Conservation (phyloP, 129 eudicot species). For the Cynara cardunculus region DNA sequence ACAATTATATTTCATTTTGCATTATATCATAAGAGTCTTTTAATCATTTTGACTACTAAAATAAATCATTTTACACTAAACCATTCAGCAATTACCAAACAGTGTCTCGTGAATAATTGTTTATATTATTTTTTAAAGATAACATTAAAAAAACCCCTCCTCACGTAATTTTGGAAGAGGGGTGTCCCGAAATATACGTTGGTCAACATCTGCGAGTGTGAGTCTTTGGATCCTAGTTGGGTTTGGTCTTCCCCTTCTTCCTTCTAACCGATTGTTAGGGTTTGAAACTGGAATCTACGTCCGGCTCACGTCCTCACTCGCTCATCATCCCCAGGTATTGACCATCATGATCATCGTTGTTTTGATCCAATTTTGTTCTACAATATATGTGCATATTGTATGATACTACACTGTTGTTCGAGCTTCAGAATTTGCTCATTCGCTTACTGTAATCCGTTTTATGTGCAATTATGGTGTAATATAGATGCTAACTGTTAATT, state of each 20-base stretch:
- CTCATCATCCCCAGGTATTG: slow-evolving; percentile 12
- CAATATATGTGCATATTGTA: not conserved
- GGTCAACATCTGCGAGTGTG: not conserved
- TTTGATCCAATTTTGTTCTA: not conserved
- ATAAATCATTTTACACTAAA: no score
- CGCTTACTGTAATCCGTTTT: not conserved
- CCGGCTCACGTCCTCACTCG: not conserved
- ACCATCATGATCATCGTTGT: not conserved
- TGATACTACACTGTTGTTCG: not conserved
- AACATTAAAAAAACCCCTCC: not conserved
- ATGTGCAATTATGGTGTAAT: not conserved
- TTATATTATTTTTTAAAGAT: no score
- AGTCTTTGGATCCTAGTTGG: slow-evolving; percentile 2
- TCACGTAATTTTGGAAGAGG: not conserved
- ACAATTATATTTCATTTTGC: no score
- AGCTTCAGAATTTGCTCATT: not conserved
- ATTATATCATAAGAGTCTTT: no score
- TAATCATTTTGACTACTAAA: no score
- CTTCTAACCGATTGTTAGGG: slow-evolving; percentile 19
- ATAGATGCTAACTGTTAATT: slow-evolving; percentile 1
- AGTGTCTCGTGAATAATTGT: no score
- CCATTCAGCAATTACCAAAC: no score
- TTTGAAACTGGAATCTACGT: slow-evolving; percentile 6
- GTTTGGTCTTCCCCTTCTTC: slow-evolving; percentile 2
- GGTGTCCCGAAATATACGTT: not conserved